A percentile compares a stretch with the other conserved stretches of the same genome.
phyloP scores from a whole-genome alignment of 805 yeast species.

The Starmerella ratchasimensis region DNA sequence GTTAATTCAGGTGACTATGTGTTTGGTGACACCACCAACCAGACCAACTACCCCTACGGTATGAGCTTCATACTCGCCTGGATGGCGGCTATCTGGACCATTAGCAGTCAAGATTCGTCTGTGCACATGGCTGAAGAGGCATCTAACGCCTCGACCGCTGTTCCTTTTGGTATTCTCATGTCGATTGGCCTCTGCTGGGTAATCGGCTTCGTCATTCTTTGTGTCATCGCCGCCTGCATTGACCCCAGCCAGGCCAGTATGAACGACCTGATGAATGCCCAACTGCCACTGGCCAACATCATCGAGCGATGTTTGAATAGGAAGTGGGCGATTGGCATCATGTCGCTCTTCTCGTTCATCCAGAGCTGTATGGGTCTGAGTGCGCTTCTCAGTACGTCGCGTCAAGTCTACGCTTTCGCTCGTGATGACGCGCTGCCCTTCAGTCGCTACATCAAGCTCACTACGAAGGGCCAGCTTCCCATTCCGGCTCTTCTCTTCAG shows the following conservation, averaged over 20 bases:
- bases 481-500: constrained; percentile 48
- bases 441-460: constrained; percentile 41
- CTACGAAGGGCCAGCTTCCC: constrained; percentile 49
- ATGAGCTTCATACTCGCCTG: constrained; percentile 42
- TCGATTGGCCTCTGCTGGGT: constrained; percentile 45
- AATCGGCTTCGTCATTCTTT: constrained; percentile 44
- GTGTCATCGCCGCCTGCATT: constrained; percentile 39
- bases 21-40: constrained; percentile 40
- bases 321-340: constrained; percentile 50
- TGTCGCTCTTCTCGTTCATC: constrained; percentile 44
- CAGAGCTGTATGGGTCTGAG: constrained; percentile 58
- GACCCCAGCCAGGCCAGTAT: constrained; percentile 30
- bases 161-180: constrained; percentile 51
- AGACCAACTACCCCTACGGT: constrained; percentile 43
- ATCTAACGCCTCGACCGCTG: constrained; percentile 44
- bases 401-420: constrained; percentile 65
- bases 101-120: constrained; percentile 59
- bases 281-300: constrained; percentile 54
- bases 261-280: constrained; percentile 35
- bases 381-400: constrained; percentile 46
- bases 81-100: constrained; percentile 64
- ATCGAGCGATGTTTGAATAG: constrained; percentile 49
- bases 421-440: constrained; percentile 66
- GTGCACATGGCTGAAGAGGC: constrained; percentile 66
- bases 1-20: constrained; percentile 41